These are phyloP conservation scores for Ophiosphaerella narmari DNA, from an alignment of 2,329 filamentous ascomycete genomes.

Conservation along the genomic window DNA sequence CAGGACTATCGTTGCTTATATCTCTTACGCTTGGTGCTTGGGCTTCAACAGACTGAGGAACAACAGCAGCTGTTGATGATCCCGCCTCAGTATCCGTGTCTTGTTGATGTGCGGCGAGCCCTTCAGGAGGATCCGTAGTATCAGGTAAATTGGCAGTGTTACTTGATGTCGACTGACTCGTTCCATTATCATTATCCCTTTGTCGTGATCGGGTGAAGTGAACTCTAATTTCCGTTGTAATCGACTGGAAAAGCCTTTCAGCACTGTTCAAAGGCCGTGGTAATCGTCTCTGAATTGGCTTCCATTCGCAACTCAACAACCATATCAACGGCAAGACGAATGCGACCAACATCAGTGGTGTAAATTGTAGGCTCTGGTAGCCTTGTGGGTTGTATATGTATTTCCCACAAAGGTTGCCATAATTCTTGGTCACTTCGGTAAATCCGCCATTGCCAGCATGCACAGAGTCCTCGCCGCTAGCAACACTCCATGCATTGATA, in stretches of 20 bases:
- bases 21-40: neutral
- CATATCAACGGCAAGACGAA: neutral
- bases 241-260: no score
- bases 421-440: neutral
- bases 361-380: neutral
- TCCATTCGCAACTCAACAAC: neutral
- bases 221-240: no score
- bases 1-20: neutral
- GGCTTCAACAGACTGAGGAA: neutral
- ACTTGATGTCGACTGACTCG: no score
- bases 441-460: neutral
- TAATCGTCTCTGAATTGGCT: neutral
- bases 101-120: no score
- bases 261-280: no score
- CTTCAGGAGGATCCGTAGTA: no score
- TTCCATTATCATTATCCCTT: neutral
- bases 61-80: neutral
- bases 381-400: conserved; percentile 2
- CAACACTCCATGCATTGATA: conserved; percentile 6
- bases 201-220: neutral
- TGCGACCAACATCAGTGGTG: neutral
- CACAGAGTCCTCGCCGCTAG: conserved; percentile 3
- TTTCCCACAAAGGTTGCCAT: conserved; percentile 2
- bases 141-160: no score
- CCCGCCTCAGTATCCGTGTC: neutral